These are phyloP conservation scores for Sphaerulina populicola DNA, from an alignment of 2,329 filamentous ascomycete species.

Conservation along the genomic window DNA sequence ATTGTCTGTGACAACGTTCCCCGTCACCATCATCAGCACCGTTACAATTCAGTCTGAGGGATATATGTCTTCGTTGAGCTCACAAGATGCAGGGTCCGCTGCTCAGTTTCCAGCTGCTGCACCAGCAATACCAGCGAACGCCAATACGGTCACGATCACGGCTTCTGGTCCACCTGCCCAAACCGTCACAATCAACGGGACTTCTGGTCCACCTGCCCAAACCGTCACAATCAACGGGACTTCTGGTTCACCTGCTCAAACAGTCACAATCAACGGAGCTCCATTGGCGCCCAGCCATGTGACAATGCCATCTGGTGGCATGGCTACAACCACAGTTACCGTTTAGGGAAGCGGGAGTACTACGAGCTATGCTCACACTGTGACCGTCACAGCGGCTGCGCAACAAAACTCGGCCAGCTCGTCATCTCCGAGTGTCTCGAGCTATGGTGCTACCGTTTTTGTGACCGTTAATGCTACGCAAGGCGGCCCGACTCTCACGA, in stretches of 20 bases:
- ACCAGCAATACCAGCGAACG: not conserved
- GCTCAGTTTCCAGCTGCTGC: not conserved
- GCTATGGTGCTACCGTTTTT: conserved; percentile 10
- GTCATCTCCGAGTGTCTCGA: conserved; percentile 1
- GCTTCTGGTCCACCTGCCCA: not conserved
- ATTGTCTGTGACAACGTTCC: not conserved
- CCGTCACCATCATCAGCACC: not conserved
- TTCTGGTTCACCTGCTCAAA: not conserved
- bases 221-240: conserved; percentile 4
- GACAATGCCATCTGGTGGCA: not conserved
- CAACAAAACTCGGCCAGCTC: not conserved
- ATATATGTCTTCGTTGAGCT: not conserved
- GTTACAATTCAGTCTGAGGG: not conserved
- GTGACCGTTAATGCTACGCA: conserved; percentile 9
- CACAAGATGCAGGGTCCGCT: conserved; percentile 6
- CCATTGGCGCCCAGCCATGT: not conserved
- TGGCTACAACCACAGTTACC: conserved; percentile 4
- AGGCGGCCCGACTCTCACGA: conserved; percentile 6
- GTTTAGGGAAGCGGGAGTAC: conserved; percentile 5
- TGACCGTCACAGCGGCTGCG: conserved; percentile 6
- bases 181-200: not conserved
- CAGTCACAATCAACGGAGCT: not conserved
- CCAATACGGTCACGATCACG: conserved; percentile 6
- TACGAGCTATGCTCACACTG: conserved; percentile 10
- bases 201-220: conserved; percentile 1